Evolutionary conservation across 192 early-diverging fungal genomes (phyloP), one percentile per base, ranked within the genome.

Genomic region (Entomortierella lignicola): DNA sequence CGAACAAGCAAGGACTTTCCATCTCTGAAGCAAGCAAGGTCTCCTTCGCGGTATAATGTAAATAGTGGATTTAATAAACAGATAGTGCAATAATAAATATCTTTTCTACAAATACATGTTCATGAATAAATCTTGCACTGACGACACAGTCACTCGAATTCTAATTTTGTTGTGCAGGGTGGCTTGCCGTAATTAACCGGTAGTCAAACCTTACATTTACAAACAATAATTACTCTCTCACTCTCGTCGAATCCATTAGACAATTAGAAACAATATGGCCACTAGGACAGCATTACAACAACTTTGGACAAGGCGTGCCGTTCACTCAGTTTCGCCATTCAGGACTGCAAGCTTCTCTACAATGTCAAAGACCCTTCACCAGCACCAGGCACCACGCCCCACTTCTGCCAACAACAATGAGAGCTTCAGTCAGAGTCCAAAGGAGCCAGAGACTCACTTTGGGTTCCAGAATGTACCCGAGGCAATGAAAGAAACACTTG

Each of bases 381-480:
- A 79, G 31, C 66, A 70, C 43, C 51, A 61, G n/a, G n/a, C 26
- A 11, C 25, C 44, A 15, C 15, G 23, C 56, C 11, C 29, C 42
- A 47, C 17, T 57, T 58, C 29, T 42, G 43, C 11, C 48, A 55
- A 2, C 43, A 60, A 27, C 55, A 26, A 13, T 31, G 52, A 34
- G 29, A 56, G 18, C 17, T 42, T n/a, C 26, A 62, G 18, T 41
- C 27, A 25, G 10, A 50, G 4, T 23, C 34, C 30, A 25, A 50
- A 18, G 1, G 69, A 67, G 31, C 17, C 83, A 63, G 59, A 77
- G 55, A 99, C 97, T 7, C 96, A 99, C 74, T 99, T 99, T 84
- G 98, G 98, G 7, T 99, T 94, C 81, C 91, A 92, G 50, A 91
- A 94, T 25, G 94, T 99, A 27, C 90, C 89, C 7, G 89, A 92